Evolutionary conservation across 768 basidiomycete species (phyloP), one percentile per base, ranked within the genome.

Genomic region (Termitomyces titanicus): DNA sequence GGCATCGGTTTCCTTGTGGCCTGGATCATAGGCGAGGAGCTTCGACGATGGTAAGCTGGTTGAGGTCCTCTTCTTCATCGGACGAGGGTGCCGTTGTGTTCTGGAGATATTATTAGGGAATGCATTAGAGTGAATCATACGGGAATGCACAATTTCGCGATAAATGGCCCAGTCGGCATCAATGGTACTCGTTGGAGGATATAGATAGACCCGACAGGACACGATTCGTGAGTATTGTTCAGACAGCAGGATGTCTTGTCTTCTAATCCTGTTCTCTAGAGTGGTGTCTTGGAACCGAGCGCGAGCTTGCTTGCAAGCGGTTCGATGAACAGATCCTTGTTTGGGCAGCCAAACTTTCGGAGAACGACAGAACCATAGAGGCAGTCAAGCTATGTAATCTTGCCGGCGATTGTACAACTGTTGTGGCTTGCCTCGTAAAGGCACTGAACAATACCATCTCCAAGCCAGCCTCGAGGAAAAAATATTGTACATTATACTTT

Each of bases 101-200:
- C 89, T 92, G 25, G 5, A 34, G 20, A 40, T 47, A n/a, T 24
- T 24, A 10, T 37, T 38, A 29, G 9, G 17, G 7, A 35, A 31
- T 37, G n/a, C 10, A 8, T 18, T 11, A 10, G 24, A n/a, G 25
- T 18, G 3, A 3, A 13, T 33, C n/a, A 18, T 11, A 46, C 39
- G 27, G 7, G 3, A 10, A 69, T 83, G 59, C 66, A 95, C 95
- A 56, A 99, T 94, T 72, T 98, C 94, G 60, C 96, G 91, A 67
- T 98, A 98, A 55, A 98, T 94, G 0, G 88, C 88, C 95, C 96
- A 98, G 66, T 98, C 96, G 7, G 89, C 94, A 65, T 98, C 95
- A n/a, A n/a, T n/a, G 46, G 91, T 92, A 68, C 82, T 99, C n/a
- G 88, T 98, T 3, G 96, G 96, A n/a, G 93, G 92, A 10, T 90